Evolutionary conservation across 768 basidiomycete genomes (phyloP), one percentile per base, ranked within the genome.

Genomic region (Kwoniella mangroviensis): DNA sequence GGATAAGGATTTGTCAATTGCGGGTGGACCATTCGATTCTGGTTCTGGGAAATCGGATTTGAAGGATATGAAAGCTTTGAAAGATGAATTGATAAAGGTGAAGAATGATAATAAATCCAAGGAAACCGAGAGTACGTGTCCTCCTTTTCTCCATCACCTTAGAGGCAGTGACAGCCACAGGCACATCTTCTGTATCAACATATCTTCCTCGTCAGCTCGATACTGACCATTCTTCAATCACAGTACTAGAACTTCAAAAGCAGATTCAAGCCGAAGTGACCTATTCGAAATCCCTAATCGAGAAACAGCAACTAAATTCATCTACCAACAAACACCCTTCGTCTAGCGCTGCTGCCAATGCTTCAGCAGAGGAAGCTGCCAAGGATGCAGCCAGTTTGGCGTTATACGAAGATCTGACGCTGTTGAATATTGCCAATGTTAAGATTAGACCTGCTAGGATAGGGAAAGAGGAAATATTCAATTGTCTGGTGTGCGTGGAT

Each of bases 361-460:
- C 49, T 34, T 56, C 53, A 2, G n/a, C 69, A 9, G 76, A 79
- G n/a, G 82, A 81, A 57, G 58, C 74, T 15, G 88, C 88, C 5
- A 89, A 89, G 78, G 86, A 88, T 73, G 83, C 85, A 3, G 85
- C 86, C 76, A 86, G 90, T 53, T 86, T 93, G 74, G 86, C 86
- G 61, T 87, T 95, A 70, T 96, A 96, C 79, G 92, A 94, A 81
- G 92, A 94, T 76, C 82, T 93, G 72, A 93, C 92, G 1, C 92
- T 93, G 75, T 84, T 95, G 24, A 85, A 92, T 49, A 86, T 95
- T 24, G 85, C 88, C 3, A 87, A 85, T 62, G 86, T 92, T 80
- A 90, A 89, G 76, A 81, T 86, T 63, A 86, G 85, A 67, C 78
- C 73, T 45, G 82, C 81, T 28, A 81, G 83, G 62, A 83, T 84